Evolutionary conservation across 1,139 yeast species (phyloP).

Genomic region (Saccharomyces pastorianus): DNA sequence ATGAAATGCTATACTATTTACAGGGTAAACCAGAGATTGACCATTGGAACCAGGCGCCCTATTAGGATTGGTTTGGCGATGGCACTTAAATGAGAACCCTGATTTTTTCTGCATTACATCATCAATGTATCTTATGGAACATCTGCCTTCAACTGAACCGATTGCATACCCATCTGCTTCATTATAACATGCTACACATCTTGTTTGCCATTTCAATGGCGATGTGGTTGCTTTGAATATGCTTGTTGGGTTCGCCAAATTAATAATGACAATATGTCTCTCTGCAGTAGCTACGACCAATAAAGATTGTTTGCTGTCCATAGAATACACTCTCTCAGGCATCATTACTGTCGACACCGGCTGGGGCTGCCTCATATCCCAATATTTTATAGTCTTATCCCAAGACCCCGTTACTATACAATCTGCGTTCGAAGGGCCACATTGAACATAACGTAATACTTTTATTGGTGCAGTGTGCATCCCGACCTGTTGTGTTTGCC

Average conservation of each 20-base stretch:
- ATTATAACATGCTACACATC: slow-evolving; percentile 75
- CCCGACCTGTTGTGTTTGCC: slow-evolving; percentile 80
- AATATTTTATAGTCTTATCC: slow-evolving; percentile 86
- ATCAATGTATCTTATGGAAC: slow-evolving; percentile 92
- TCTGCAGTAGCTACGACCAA: slow-evolving; percentile 92
- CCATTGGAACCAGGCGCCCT: slow-evolving; percentile 30
- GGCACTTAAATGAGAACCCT: slow-evolving; percentile 92
- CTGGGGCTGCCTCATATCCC: slow-evolving; percentile 74
- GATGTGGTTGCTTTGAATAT: slow-evolving; percentile 68
- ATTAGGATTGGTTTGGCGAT: slow-evolving; percentile 43
- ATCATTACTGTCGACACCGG: slow-evolving; percentile 74
- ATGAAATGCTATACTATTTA: slow-evolving; percentile 78
- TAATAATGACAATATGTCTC: slow-evolving; percentile 68
- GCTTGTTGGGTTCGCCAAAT: slow-evolving; percentile 74
- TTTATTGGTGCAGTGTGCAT: slow-evolving; percentile 77
- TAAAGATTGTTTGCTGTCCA: slow-evolving; percentile 76
- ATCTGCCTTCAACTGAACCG: slow-evolving; percentile 92
- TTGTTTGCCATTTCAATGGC: slow-evolving; percentile 86
- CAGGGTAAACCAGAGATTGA: slow-evolving; percentile 58
- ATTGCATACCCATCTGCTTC: slow-evolving; percentile 88
- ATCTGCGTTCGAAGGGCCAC: slow-evolving; percentile 74
- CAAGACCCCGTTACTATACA: slow-evolving; percentile 90
- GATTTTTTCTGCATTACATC: slow-evolving; percentile 63
- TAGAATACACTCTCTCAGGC: slow-evolving; percentile 86
- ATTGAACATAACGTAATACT: slow-evolving; percentile 66